Evolutionary conservation across 129 eudicot genomes (phyloP), one percentile per base, ranked within the genome.

Genomic region (Flaveria ramosissima): DNA sequence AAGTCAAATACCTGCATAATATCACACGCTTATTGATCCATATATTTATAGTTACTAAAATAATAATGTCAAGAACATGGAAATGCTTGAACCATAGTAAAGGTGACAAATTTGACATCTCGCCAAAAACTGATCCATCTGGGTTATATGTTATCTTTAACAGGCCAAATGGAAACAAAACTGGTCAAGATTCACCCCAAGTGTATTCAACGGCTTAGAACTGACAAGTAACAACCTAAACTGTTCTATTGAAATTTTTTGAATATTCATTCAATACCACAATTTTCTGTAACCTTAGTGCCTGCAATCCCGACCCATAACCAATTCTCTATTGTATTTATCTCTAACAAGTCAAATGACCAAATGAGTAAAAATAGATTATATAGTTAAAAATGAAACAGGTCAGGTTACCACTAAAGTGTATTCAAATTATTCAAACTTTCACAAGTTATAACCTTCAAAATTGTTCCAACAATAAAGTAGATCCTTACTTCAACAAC

Each of bases 1-100:
- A 71, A 21, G 96, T 90, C 70, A 92, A 75, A 66, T 88, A 90
- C 86, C 97, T 91, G 86, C 74, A 74, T 4, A 26, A 64, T 4
- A 36, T 36, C 41, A 39, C 9, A 57, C 42, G 71, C 57, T 19
- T 15, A 15, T 59, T 13, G 19, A 50, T 19, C 59, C 50, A 41
- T 8, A 6, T 24, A 72, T 59, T 55, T 27, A 16, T 20, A 39
- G 56, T 56, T 67, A 68, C 60, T 55, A 20, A 12, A 55, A 23
- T 69, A 56, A 69, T 43, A 57, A 68, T 57, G 77, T 46, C 41
- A 70, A 17, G 68, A 17, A 27, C 70, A 55, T 68, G 60, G 43
- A 75, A 47, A 43, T 63, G 63, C 70, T 74, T 42, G 60, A 62
- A 73, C 53, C 57, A 13, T 36, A 36, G 23, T 19, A 15, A 57